Percentiles rank a stretch among this genome's conserved stretches.
Conservation (phyloP, 495 filamentous ascomycete species). For the Annulohypoxylon bovei region DNA sequence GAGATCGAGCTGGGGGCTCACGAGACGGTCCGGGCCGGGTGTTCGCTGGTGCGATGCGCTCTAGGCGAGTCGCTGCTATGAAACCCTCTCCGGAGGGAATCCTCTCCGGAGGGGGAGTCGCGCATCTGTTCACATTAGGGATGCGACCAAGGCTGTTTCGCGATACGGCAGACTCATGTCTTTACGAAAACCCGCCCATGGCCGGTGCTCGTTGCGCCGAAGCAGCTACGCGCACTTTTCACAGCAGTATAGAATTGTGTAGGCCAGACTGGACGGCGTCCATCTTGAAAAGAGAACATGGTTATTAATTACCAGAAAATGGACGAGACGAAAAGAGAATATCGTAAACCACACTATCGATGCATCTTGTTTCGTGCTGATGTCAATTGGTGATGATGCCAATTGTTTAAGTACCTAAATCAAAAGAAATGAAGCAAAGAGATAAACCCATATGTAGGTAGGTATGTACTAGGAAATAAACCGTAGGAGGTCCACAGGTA, state of each 20-base stretch:
- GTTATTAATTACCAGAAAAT: background rate
- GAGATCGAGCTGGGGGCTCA: conserved; percentile 71
- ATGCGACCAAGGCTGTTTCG: background rate
- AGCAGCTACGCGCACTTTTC: background rate
- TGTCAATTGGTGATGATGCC: background rate
- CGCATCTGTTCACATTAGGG: background rate
- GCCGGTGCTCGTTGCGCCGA: background rate
- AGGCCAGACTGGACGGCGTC: background rate
- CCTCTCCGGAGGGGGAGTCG: background rate
- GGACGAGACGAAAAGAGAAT: background rate
- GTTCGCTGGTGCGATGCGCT: conserved; percentile 89
- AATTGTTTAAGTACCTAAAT: background rate
- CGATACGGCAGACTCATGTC: background rate
- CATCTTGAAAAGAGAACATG: background rate
- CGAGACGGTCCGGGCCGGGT: conserved; percentile 90
- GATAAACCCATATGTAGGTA: background rate
- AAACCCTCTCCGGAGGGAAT: conserved; percentile 6
- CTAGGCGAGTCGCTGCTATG: conserved; percentile 89
- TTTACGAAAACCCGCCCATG: background rate
- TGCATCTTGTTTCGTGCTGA: no score
- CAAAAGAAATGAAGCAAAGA: background rate
- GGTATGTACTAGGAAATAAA: background rate
- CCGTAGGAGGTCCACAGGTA: background rate
- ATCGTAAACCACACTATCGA: background rate
- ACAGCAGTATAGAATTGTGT: background rate